Percentiles rank a stretch among this genome's conserved stretches.
phyloP scores from a whole-genome alignment of 192 early-diverging fungal species.

The Coemansia sp. region DNA sequence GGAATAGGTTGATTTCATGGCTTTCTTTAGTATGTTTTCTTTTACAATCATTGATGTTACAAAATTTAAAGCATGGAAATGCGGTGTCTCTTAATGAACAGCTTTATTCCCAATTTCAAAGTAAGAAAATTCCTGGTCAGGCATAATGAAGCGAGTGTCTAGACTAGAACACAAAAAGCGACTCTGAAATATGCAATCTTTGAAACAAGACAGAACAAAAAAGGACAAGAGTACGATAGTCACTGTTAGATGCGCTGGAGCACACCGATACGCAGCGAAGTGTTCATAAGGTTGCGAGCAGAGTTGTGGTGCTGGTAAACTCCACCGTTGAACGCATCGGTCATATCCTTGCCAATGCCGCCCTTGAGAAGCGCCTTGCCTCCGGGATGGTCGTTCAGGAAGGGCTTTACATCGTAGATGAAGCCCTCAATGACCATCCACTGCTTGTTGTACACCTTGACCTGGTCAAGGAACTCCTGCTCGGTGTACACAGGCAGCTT shows the following conservation, averaged over 20 bases:
- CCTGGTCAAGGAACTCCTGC: slow-evolving; percentile 65
- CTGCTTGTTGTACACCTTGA: slow-evolving; percentile 67
- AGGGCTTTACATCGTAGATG: slow-evolving; percentile 77
- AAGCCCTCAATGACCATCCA: slow-evolving; percentile 84
- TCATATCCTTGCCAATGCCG: slow-evolving; percentile 83
- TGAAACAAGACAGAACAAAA: not conserved
- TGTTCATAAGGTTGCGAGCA: slow-evolving; percentile 74
- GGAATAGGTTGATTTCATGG: slow-evolving; percentile 7
- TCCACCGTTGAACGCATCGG: slow-evolving; percentile 84
- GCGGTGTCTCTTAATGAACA: too few relatives aligned
- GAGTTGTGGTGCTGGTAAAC: slow-evolving; percentile 90
- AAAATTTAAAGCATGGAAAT: too few relatives aligned
- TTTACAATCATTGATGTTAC: not conserved
- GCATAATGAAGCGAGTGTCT: too few relatives aligned
- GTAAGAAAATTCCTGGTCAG: too few relatives aligned
- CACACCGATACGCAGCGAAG: slow-evolving; percentile 50
- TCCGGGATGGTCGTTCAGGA: slow-evolving; percentile 88
- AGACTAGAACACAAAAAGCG: too few relatives aligned
- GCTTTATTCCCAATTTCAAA: too few relatives aligned
- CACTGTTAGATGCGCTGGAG: slow-evolving; percentile 33
- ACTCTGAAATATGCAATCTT: too few relatives aligned
- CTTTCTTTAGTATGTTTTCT: slow-evolving; percentile 9
- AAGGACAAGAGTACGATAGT: not conserved
- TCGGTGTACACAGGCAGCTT: slow-evolving; percentile 68
- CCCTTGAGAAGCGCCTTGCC: slow-evolving; percentile 69